phyloP scores from a whole-genome alignment of 129 eudicot genomes.

The Dittrichia graveolens region DNA sequence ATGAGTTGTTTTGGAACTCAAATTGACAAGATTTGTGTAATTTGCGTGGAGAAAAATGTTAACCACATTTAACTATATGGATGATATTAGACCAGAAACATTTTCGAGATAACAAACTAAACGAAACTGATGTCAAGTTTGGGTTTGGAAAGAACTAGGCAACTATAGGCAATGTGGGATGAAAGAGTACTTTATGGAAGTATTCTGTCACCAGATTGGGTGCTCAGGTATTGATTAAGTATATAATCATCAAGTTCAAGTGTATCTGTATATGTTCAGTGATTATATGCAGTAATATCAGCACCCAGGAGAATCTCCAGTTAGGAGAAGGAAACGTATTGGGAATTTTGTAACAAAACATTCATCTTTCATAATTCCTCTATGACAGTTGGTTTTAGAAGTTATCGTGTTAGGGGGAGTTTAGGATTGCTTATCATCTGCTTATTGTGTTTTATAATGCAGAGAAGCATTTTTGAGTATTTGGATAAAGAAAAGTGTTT shows the following conservation, averaged over 20 bases:
- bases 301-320: background rate
- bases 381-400: background rate
- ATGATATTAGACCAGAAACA: background rate
- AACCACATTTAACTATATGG: background rate
- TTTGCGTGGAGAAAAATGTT: background rate
- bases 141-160: background rate
- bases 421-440: too few relatives aligned
- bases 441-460: too few relatives aligned
- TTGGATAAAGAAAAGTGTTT: too few relatives aligned
- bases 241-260: background rate
- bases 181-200: background rate
- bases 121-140: background rate
- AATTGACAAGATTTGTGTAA: background rate
- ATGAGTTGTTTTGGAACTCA: background rate
- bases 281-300: background rate
- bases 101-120: background rate
- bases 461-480: too few relatives aligned
- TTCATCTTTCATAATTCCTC: background rate
- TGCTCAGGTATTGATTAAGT: background rate
- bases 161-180: background rate
- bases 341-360: background rate
- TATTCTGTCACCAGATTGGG: conserved; percentile 2
- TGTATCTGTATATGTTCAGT: conserved; percentile 5
- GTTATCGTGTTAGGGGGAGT: background rate
- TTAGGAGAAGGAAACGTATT: background rate